Percentiles rank a stretch among this genome's conserved stretches.
phyloP scores from a whole-genome alignment of 2,329 filamentous ascomycete species.

The Colletotrichum liriopes region DNA sequence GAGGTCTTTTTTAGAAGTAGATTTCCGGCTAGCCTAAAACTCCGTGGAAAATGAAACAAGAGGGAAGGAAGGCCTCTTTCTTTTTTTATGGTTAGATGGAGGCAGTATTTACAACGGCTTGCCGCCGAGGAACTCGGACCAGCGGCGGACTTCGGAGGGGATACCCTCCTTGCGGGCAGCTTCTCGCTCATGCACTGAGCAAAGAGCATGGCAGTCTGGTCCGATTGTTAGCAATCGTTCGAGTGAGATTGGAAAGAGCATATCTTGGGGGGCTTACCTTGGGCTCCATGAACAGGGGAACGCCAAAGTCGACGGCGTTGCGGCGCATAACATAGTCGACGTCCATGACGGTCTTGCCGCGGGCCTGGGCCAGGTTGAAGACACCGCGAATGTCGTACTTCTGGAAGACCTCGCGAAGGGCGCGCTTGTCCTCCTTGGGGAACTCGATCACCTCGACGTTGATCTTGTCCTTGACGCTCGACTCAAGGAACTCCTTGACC shows the following conservation, averaged over 20 bases:
- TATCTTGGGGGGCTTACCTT: constrained; percentile 72
- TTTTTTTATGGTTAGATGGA: neutral
- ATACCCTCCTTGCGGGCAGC: constrained; percentile 91
- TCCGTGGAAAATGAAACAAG: constrained; percentile 8
- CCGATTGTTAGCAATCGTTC: constrained; percentile 49
- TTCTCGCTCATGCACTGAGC: constrained; percentile 98
- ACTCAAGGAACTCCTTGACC: constrained; percentile 89
- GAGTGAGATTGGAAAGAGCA: neutral
- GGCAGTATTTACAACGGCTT: constrained; percentile 77
- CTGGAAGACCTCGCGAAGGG: constrained; percentile 73
- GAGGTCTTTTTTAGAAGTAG: constrained; percentile 17
- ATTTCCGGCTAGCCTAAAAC: constrained; percentile 28
- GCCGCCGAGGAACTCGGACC: constrained; percentile 95
- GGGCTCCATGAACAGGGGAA: constrained; percentile 98
- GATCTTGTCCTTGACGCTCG: constrained; percentile 75
- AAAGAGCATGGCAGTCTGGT: constrained; percentile 92
- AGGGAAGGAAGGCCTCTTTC: neutral
- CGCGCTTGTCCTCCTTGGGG: constrained; percentile 95
- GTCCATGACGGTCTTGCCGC: constrained; percentile 88
- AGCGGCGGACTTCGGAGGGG: constrained; percentile 90
- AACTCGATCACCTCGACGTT: constrained; percentile 94
- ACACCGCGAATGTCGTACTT: constrained; percentile 91
- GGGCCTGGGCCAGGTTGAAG: constrained; percentile 91
- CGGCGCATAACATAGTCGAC: constrained; percentile 99
- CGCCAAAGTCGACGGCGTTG: constrained; percentile 98